Evolutionary conservation across 2,329 filamentous ascomycete genomes (phyloP), one percentile per base, ranked within the genome.

Genomic region (Dactylella cylindrospora): DNA sequence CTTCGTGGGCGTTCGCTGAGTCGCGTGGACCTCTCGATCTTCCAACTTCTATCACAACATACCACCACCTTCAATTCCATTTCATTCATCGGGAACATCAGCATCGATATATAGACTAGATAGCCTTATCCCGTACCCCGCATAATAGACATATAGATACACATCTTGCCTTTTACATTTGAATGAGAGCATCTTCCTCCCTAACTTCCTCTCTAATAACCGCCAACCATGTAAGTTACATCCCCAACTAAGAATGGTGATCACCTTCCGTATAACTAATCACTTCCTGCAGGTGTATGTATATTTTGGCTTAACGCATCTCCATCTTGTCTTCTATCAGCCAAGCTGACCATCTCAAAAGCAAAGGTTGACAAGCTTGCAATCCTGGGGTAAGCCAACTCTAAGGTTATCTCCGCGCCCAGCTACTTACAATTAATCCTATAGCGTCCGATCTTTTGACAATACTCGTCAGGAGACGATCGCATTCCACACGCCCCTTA

Each of bases 321-420:
- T 28, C n/a, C 26, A 19, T 45, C 38, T 19, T 32, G 15, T 22
- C 22, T 6, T 13, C 13, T 10, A 7, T 20, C 28, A 9, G 28
- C 28, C 8, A 13, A 31, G 41, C n/a, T 13, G 15, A 50, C 20
- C 19, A 19, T 7, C 22, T 12, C 7, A 43, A 15, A 23, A 88
- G 88, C 90, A 67, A 86, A 83, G 72, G 90, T 97, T 69, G 88
- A 95, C 71, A 94, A 90, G 71, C 81, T 96, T 68, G 87, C 85
- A 67, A 93, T 97, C 65, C 76, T 84, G 71, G 91, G 90, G 80
- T 82, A 74, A 66, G 70, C 6, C 13, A n/a, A 20, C 38, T 20
- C 22, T 32, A 28, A 29, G 12, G 17, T 55, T 20, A 19, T 41
- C 12, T 55, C 23, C 20, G 46, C 26, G 23, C n/a, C 35, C 39